Evolutionary conservation across 2,329 filamentous ascomycete genomes (phyloP), one percentile per base, ranked within the genome.

Genomic region (Arthrobotrys iridis): DNA sequence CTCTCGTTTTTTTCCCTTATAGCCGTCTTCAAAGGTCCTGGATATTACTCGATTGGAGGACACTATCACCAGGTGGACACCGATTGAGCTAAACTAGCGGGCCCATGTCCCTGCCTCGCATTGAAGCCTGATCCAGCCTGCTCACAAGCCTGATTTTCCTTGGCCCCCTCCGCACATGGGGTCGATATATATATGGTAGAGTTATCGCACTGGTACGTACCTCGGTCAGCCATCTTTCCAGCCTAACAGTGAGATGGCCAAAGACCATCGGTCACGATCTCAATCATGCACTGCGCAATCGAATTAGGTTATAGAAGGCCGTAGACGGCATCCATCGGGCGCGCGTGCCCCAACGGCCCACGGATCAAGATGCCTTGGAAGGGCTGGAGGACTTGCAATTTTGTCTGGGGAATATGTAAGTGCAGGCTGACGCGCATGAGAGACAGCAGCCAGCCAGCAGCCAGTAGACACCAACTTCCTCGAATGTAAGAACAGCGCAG

Each of bases 241-340:
- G 30, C n/a, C 45, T 50, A 55, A 45, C 35, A 55, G 26, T 41
- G 62, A 48, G 48, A 43, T 55, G 50, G 50, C 50, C 50, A 37
- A 37, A 37, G 50, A 22, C 50, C 50, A 55, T 55, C 50, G 50
- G 50, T 55, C 50, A 55, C 50, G 50, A 37, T 37, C 60, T 37
- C 30, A 60, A 62, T 66, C 40, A 57, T 68, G 63, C 64, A 64
- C 66, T 55, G 50, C 35, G 18, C n/a, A 55, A 30, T 52, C 37
- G 48, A 58, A 75, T 75, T 75, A 75, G 63, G 71, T 68, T 75
- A 75, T 37, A 68, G 40, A 75, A 75, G 71, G 71, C 63, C 71
- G 71, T 75, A 60, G 71, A 75, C 71, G 71, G 71, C 63, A 75
- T 75, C 43, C 71, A 75, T 68, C 71, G 71, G 71, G 60, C 26